Conservation (phyloP, 306 rosid species). For the Quercus parvula region DNA sequence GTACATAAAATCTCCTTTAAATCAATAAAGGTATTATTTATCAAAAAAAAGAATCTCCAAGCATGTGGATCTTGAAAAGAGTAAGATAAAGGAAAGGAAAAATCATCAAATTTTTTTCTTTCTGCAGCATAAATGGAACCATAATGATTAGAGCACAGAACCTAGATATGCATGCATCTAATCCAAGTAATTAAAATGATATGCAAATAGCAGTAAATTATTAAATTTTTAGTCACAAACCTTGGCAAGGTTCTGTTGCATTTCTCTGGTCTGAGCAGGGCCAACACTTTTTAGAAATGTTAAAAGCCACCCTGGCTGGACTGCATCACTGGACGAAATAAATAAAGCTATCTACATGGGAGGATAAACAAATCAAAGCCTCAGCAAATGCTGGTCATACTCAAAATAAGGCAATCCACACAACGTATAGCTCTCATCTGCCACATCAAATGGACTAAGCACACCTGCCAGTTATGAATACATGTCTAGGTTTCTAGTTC, state of each 20-base stretch:
- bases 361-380: conserved; percentile 14
- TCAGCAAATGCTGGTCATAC: conserved; percentile 17
- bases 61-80: neutral
- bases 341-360: conserved; percentile 55
- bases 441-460: conserved; percentile 7
- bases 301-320: conserved; percentile 72
- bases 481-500: neutral
- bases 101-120: neutral
- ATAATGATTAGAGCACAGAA: neutral
- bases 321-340: conserved; percentile 71
- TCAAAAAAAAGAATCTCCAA: neutral
- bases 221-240: conserved; percentile 37
- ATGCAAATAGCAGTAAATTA: neutral
- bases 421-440: conserved; percentile 14
- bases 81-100: neutral
- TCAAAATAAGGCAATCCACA: neutral
- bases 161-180: neutral
- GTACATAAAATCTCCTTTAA: too few species aligned
- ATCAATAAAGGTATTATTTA: too few species aligned
- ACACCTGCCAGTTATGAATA: neutral
- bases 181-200: neutral
- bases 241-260: conserved; percentile 77
- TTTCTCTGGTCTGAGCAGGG: conserved; percentile 50
- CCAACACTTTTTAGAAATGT: conserved; percentile 54
- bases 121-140: neutral